A percentile compares a stretch with the other conserved stretches of the same genome.
Conservation (phyloP, 306 rosid species). For the Vigna radiata region DNA sequence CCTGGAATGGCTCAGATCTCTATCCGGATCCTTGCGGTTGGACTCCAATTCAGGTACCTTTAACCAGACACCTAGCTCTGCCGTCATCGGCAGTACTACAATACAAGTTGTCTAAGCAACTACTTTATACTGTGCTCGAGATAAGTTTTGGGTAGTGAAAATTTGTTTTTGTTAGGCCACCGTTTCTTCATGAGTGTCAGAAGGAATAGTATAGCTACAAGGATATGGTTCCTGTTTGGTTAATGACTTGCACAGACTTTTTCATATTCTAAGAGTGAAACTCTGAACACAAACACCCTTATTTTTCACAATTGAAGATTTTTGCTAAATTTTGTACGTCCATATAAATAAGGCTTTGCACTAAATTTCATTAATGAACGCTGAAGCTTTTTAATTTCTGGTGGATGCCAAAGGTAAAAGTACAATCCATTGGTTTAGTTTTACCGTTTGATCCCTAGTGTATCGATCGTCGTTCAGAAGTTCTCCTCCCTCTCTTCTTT, state of each 20-base stretch:
- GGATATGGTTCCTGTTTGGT: conserved; percentile 16
- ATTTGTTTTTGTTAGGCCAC: conserved; percentile 14
- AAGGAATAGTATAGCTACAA: background rate
- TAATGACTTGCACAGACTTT: background rate
- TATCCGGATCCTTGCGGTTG: conserved; percentile 99
- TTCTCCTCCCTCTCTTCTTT: background rate
- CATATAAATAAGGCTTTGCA: conserved; percentile 2
- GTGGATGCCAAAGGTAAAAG: background rate
- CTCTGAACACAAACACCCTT: conserved; percentile 10
- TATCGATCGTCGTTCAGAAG: background rate
- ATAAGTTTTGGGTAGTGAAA: conserved; percentile 15
- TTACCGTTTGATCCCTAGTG: background rate
- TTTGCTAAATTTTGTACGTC: background rate
- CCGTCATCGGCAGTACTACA: background rate
- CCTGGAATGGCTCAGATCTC: conserved; percentile 97
- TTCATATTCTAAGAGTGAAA: conserved; percentile 38
- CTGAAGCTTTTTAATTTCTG: conserved; percentile 7
- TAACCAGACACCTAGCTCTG: background rate
- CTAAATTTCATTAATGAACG: conserved; percentile 35
- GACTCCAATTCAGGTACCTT: conserved; percentile 92
- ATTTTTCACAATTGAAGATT: background rate
- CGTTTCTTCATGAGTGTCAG: conserved; percentile 22
- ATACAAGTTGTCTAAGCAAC: conserved; percentile 30
- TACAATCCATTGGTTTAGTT: background rate
- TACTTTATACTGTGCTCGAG: conserved; percentile 33